Evolutionary conservation across 2,329 filamentous ascomycete genomes (phyloP).

Genomic region (Fusarium ambrosium): DNA sequence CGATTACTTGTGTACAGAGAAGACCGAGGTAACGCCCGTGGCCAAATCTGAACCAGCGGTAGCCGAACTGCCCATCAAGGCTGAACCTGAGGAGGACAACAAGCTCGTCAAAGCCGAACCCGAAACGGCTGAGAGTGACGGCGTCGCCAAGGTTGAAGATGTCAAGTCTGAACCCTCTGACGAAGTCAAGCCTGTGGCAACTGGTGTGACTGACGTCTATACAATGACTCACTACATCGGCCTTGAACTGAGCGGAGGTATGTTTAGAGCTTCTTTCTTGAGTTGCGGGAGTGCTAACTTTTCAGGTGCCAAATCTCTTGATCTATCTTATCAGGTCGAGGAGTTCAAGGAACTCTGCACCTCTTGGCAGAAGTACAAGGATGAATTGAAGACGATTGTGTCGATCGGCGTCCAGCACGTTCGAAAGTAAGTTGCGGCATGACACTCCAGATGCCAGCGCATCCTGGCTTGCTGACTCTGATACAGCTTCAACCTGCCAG

Average conservation of each 20-base stretch:
- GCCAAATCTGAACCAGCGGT: slow-evolving; percentile 32
- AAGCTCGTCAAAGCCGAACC: slow-evolving; percentile 52
- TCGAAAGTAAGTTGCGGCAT: slow-evolving; percentile 76
- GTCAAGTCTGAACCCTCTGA: slow-evolving; percentile 24
- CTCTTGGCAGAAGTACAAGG: slow-evolving; percentile 80
- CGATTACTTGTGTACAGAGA: slow-evolving; percentile 57
- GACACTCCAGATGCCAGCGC: neutral
- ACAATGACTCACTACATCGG: slow-evolving; percentile 97
- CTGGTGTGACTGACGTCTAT: slow-evolving; percentile 68
- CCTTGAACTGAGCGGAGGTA: slow-evolving; percentile 82
- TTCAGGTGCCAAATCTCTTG: slow-evolving; percentile 76
- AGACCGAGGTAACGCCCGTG: slow-evolving; percentile 54
- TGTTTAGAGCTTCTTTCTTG: slow-evolving; percentile 47
- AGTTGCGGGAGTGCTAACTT: slow-evolving; percentile 49
- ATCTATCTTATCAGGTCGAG: slow-evolving; percentile 84
- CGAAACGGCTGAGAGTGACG: slow-evolving; percentile 49
- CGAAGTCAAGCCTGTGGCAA: slow-evolving; percentile 17
- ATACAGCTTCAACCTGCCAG: slow-evolving; percentile 85
- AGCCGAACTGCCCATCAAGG: slow-evolving; percentile 56
- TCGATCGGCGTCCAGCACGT: slow-evolving; percentile 86
- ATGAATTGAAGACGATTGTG: slow-evolving; percentile 70
- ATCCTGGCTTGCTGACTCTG: slow-evolving; percentile 23
- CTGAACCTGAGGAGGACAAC: slow-evolving; percentile 59
- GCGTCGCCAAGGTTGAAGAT: slow-evolving; percentile 35
- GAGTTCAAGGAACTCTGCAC: slow-evolving; percentile 89